A percentile compares a stretch with the other conserved stretches of the same genome.
Evolutionary conservation across 768 basidiomycete genomes (phyloP).

Genomic region (Pilatotrama ljubarskyi): DNA sequence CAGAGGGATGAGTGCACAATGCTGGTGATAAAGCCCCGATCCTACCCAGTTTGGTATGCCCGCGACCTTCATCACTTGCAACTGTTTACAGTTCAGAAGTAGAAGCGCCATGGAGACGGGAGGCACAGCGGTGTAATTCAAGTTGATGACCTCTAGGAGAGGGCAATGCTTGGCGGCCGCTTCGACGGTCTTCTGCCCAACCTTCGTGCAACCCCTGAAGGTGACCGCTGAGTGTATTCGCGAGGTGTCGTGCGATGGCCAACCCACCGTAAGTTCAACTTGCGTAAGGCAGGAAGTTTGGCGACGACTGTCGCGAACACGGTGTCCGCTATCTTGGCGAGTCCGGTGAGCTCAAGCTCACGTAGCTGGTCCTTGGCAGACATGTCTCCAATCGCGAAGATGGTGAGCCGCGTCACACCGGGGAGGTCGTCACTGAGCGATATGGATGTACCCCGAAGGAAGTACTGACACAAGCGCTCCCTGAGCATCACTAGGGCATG

Average conservation of each 20-base stretch:
- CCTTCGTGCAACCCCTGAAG: constrained; percentile 60
- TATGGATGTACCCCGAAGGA: constrained; percentile 55
- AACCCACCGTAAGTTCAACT: constrained; percentile 55
- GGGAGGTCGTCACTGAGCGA: constrained; percentile 49
- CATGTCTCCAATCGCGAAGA: constrained; percentile 41
- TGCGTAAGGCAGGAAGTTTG: constrained; percentile 44
- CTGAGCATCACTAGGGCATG: not conserved
- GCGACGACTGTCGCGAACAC: constrained; percentile 52
- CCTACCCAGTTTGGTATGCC: constrained; percentile 63
- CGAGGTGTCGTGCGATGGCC: not conserved
- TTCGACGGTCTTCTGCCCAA: constrained; percentile 48
- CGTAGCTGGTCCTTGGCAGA: constrained; percentile 34
- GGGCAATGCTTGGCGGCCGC: constrained; percentile 45
- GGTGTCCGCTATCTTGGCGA: constrained; percentile 52
- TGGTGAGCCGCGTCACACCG: constrained; percentile 51
- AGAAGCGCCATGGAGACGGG: constrained; percentile 49
- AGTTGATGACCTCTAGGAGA: constrained; percentile 49
- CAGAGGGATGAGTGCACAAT: not conserved
- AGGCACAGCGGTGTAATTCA: constrained; percentile 60
- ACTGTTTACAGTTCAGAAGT: constrained; percentile 38
- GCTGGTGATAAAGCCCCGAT: not conserved
- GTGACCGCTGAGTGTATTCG: not conserved
- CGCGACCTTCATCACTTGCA: constrained; percentile 63
- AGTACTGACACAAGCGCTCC: constrained; percentile 42
- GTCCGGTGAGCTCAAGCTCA: constrained; percentile 51